Conservation (phyloP, 176 grass and related monocot genomes). For the Cocos nucifera region DNA sequence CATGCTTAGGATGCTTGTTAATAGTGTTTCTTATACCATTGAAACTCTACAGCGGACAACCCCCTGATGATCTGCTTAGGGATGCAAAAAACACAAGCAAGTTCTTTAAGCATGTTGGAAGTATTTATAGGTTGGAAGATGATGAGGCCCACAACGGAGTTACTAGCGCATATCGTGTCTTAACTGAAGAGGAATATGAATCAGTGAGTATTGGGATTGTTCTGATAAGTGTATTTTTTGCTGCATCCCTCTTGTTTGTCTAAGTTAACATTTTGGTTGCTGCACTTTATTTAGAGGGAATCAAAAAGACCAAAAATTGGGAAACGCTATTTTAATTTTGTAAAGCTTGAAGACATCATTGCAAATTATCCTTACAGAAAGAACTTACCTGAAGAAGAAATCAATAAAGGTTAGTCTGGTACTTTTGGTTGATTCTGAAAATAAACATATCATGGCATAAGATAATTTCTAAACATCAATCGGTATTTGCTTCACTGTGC, state of each 20-base stretch:
- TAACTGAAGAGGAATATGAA: slow-evolving; percentile 84
- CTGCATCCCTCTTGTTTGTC: too few species aligned
- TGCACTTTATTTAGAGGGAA: slow-evolving; percentile 54
- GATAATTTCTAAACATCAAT: too few species aligned
- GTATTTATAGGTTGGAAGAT: slow-evolving; percentile 41
- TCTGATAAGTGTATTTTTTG: neutral
- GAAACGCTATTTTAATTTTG: slow-evolving; percentile 82
- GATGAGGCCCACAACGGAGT: slow-evolving; percentile 22
- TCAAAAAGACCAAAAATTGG: slow-evolving; percentile 72
- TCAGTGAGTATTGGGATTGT: slow-evolving; percentile 47
- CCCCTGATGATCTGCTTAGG: slow-evolving; percentile 78
- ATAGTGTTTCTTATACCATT: slow-evolving; percentile 14
- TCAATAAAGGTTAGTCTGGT: slow-evolving; percentile 49
- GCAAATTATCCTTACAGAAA: slow-evolving; percentile 75
- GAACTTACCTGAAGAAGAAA: slow-evolving; percentile 54
- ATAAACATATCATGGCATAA: neutral
- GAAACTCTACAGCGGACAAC: slow-evolving; percentile 58
- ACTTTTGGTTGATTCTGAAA: slow-evolving; percentile 7
- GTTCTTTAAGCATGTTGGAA: slow-evolving; percentile 82
- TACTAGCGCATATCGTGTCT: slow-evolving; percentile 56
- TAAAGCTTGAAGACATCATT: slow-evolving; percentile 74
- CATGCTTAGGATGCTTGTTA: too few species aligned
- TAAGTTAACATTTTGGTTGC: neutral
- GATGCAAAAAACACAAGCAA: slow-evolving; percentile 71
- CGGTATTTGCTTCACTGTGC: too few species aligned